Evolutionary conservation across 2,329 filamentous ascomycete genomes (phyloP).

Genomic region (Penicillium freii): DNA sequence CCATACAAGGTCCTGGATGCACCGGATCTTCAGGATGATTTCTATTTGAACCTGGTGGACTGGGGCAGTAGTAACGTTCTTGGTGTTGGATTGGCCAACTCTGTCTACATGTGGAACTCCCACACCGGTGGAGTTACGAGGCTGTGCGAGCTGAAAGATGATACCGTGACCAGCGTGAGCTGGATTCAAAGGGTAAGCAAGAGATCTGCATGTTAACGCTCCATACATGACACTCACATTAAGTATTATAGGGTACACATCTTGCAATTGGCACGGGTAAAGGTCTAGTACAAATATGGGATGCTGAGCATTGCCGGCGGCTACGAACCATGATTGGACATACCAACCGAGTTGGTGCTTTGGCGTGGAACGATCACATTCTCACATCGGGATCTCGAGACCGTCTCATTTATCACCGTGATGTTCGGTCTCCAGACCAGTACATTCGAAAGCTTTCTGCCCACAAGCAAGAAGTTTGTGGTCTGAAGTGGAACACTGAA

Average conservation of each 20-base stretch:
- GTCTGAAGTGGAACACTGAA: conserved; percentile 94
- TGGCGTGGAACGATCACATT: conserved; percentile 98
- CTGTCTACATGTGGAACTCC: conserved; percentile 98
- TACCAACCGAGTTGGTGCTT: conserved; percentile 83
- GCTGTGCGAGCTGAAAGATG: conserved; percentile 86
- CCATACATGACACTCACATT: conserved; percentile 7
- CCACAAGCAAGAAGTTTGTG: conserved; percentile 97
- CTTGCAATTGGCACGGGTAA: conserved; percentile 93
- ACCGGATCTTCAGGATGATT: conserved; percentile 92
- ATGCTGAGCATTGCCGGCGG: conserved; percentile 80
- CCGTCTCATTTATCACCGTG: conserved; percentile 89
- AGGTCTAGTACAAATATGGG: conserved; percentile 95
- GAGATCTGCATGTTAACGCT: not conserved
- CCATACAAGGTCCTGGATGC: conserved; percentile 98
- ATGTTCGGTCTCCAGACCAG: conserved; percentile 89
- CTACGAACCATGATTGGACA: conserved; percentile 96
- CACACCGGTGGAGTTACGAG: conserved; percentile 87
- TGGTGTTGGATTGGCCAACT: conserved; percentile 86
- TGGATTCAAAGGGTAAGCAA: conserved; percentile 81
- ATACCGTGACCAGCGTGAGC: conserved; percentile 92
- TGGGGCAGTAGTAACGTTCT: conserved; percentile 96
- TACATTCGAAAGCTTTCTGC: conserved; percentile 83
- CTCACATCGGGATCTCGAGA: conserved; percentile 93
- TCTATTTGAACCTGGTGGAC: conserved; percentile 95
- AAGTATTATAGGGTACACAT: conserved; percentile 67